Evolutionary conservation across 2,329 filamentous ascomycete genomes (phyloP), one percentile per base, ranked within the genome.

Genomic region (Dactylellina drechsleri): DNA sequence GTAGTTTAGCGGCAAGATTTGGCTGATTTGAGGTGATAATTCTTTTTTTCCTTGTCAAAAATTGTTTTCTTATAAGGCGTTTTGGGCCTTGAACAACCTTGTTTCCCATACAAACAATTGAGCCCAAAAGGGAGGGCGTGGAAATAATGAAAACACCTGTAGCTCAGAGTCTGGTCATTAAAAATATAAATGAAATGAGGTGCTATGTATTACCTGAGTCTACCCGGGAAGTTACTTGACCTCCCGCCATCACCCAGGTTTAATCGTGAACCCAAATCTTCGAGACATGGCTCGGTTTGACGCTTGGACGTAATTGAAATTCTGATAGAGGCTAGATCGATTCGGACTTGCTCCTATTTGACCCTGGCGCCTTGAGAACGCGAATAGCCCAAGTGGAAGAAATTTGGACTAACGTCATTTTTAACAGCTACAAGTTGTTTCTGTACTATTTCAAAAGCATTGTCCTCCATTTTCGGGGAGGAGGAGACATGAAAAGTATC

Each of bases 251-350:
- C 36, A 43, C 36, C 23, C 23, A 45, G 18, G 54, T 20, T 6
- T 16, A 45, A 31, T 60, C 4, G 18, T n/a, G 7, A 59, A n/a
- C 4, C 45, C 40, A 18, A 59, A 18, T 59, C 8, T 47, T 26
- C 56, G 15, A 10, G 6, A 28, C 31, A 28, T 41, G 23, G 53
- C 31, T 20, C 20, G 12, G 18, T 20, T 54, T 13, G 13, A 36
- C 52, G 52, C 52, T 54, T 54, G 26, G 20, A 20, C 52, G 16
- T 43, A 47, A 28, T 47, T 45, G 26, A 28, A 59, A 59, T 23
- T 26, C 40, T 26, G 45, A 59, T 36, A 8, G 45, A 20, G 41
- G 56, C n/a, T 57, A 43, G 31, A 28, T 31, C 26, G 31, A 36
- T 36, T 36, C 10, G 6, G 31, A 36, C 31, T 47, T 47, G 43